Percentiles rank a stretch among this genome's conserved stretches.
Conservation (phyloP, 345 rosid species). For the Streptanthus diversifolius region DNA sequence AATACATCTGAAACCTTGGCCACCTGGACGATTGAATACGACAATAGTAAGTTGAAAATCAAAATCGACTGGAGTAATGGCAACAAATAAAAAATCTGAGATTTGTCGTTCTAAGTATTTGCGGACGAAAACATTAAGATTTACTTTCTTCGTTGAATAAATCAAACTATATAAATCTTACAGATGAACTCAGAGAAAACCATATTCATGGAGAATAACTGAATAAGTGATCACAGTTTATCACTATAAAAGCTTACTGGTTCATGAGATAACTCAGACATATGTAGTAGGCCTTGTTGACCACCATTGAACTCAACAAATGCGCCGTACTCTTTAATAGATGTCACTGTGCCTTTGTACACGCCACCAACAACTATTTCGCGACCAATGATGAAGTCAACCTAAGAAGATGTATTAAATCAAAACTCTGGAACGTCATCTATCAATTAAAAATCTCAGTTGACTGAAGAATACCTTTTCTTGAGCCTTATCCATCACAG, state of each 20-base stretch:
- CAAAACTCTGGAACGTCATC: not conserved
- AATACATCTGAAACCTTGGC: conserved; percentile 74
- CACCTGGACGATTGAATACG: conserved; percentile 50
- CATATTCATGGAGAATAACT: not conserved
- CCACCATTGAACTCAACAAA: conserved; percentile 97
- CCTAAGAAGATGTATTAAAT: conserved; percentile 43
- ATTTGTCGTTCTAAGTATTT: not conserved
- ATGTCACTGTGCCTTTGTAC: conserved; percentile 81
- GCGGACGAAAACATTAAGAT: not conserved
- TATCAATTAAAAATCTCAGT: not conserved
- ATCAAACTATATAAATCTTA: not conserved
- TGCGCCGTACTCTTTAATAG: conserved; percentile 96
- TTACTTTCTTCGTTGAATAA: not conserved
- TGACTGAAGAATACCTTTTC: conserved; percentile 56
- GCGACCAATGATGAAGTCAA: conserved; percentile 77
- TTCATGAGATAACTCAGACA: conserved; percentile 91
- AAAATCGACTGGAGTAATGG: conserved; percentile 1
- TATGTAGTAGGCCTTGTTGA: conserved; percentile 84
- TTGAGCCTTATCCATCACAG: conserved; percentile 68
- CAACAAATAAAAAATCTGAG: not conserved
- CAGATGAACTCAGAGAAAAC: not conserved
- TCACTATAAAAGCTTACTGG: conserved; percentile 49
- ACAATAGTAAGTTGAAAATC: not conserved
- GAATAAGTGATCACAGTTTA: conserved; percentile 3
- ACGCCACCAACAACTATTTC: conserved; percentile 82